Conservation (phyloP, 73 alveolate genomes). For the Effrenium voratum region DNA sequence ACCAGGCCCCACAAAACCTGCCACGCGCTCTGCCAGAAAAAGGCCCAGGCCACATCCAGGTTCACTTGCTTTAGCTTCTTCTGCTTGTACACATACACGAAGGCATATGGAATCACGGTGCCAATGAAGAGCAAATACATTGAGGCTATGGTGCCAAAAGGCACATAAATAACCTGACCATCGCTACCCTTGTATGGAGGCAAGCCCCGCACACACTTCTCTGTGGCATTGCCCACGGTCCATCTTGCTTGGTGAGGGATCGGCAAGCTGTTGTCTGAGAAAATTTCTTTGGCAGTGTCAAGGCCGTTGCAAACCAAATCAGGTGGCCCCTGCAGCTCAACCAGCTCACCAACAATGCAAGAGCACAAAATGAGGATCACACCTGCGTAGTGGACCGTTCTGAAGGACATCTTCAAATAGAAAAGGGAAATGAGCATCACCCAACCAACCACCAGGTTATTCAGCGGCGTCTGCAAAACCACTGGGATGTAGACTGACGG, state of each 20-base stretch:
- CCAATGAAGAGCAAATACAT: constrained; percentile 14
- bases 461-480: constrained; percentile 21
- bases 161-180: no score
- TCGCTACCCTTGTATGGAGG: neutral
- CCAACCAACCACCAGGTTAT: constrained; percentile 10
- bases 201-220: constrained; percentile 22
- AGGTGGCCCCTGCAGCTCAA: constrained; percentile 24
- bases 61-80: constrained; percentile 12
- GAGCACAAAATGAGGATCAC: constrained; percentile 1
- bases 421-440: neutral
- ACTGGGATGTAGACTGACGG: constrained; percentile 13
- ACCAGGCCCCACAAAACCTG: constrained; percentile 10
- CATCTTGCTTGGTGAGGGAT: no score
- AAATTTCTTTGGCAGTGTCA: no score
- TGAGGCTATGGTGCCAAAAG: no score
- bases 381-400: constrained; percentile 4
- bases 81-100: constrained; percentile 5
- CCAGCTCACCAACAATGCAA: constrained; percentile 15
- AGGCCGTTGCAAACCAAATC: neutral
- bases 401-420: constrained; percentile 1
- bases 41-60: constrained; percentile 30
- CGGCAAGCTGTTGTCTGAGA: no score
- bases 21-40: constrained; percentile 21
- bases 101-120: constrained; percentile 3
- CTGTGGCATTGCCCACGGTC: no score